A percentile compares a stretch with the other conserved stretches of the same genome.
Evolutionary conservation across 179 eudicot genomes (phyloP).

Genomic region (Corrigiola litoralis): DNA sequence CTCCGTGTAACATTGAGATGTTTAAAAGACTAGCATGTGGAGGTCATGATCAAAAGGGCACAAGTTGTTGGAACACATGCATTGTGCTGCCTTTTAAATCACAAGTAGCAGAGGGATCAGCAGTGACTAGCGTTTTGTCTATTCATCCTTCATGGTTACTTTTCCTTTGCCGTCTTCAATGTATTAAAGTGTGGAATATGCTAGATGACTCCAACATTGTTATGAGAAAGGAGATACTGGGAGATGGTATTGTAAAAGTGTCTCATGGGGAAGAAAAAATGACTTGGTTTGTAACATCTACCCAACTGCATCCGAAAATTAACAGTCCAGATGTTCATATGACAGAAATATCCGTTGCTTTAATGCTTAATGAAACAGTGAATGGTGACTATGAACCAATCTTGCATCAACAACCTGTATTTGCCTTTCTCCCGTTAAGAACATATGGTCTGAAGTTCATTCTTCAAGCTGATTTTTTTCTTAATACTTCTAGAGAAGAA

Average conservation of each 20-base stretch:
- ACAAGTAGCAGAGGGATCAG: slow-evolving; percentile 41
- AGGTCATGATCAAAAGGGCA: slow-evolving; percentile 31
- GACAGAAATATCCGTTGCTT: slow-evolving; percentile 87
- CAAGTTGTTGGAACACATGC: slow-evolving; percentile 73
- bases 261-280: slow-evolving; percentile 64
- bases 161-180: slow-evolving; percentile 92
- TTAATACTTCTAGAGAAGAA: slow-evolving; percentile 98
- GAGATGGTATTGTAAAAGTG: slow-evolving; percentile 73
- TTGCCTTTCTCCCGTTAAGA: slow-evolving; percentile 93
- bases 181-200: slow-evolving; percentile 67
- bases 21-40: slow-evolving; percentile 41
- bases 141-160: slow-evolving; percentile 92
- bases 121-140: slow-evolving; percentile 47
- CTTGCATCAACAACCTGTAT: slow-evolving; percentile 87
- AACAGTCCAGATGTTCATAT: slow-evolving; percentile 62
- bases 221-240: slow-evolving; percentile 77
- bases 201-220: slow-evolving; percentile 49
- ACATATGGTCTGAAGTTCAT: slow-evolving; percentile 93
- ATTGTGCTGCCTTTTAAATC: slow-evolving; percentile 90
- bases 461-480: slow-evolving; percentile 96
- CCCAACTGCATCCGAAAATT: slow-evolving; percentile 47
- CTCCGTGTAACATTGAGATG: slow-evolving; percentile 68
- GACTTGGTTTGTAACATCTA: slow-evolving; percentile 82
- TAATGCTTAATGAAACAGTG: slow-evolving; percentile 66
- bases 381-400: slow-evolving; percentile 57